These are phyloP conservation scores for Scorias spongiosa DNA, from an alignment of 2,329 filamentous ascomycete species.

Conservation along the genomic window DNA sequence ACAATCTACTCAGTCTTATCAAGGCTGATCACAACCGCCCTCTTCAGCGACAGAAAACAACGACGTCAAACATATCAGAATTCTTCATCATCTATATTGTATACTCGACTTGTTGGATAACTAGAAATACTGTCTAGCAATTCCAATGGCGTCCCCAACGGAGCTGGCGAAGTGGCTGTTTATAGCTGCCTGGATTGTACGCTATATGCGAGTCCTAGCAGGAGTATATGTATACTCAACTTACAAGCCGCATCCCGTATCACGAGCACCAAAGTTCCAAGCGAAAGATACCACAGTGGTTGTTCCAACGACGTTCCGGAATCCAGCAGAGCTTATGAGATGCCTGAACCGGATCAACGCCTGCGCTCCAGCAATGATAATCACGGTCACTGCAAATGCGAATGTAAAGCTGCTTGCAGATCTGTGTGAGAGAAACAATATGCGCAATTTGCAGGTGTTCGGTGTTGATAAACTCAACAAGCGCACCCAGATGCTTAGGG, in stretches of 20 bases:
- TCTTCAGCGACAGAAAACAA: no score
- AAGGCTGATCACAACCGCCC: no score
- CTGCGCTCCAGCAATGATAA: conserved; percentile 12
- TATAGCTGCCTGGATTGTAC: conserved; percentile 8
- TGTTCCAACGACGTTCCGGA: conserved; percentile 21
- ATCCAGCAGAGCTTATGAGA: conserved; percentile 12
- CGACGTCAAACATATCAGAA: no score
- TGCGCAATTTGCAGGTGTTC: conserved; percentile 12
- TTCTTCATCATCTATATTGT: no score
- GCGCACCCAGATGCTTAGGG: conserved; percentile 19
- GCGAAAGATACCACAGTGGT: conserved; percentile 17
- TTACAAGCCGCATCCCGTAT: conserved; percentile 15
- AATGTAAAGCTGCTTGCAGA: conserved; percentile 11
- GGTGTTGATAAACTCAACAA: conserved; percentile 21
- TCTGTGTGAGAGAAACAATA: conserved; percentile 2
- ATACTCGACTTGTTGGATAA: no score
- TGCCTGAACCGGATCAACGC: conserved; percentile 14
- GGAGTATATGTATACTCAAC: conserved; percentile 13
- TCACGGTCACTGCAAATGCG: conserved; percentile 15
- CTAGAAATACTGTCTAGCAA: no score
- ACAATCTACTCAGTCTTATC: no score
- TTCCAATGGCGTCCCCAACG: not conserved
- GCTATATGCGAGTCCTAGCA: conserved; percentile 17
- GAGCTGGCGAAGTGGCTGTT: conserved; percentile 1
- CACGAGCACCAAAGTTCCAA: conserved; percentile 11